A percentile compares a stretch with the other conserved stretches of the same genome.
phyloP scores from a whole-genome alignment of 2,329 filamentous ascomycete species.

The Penicillium sp. region DNA sequence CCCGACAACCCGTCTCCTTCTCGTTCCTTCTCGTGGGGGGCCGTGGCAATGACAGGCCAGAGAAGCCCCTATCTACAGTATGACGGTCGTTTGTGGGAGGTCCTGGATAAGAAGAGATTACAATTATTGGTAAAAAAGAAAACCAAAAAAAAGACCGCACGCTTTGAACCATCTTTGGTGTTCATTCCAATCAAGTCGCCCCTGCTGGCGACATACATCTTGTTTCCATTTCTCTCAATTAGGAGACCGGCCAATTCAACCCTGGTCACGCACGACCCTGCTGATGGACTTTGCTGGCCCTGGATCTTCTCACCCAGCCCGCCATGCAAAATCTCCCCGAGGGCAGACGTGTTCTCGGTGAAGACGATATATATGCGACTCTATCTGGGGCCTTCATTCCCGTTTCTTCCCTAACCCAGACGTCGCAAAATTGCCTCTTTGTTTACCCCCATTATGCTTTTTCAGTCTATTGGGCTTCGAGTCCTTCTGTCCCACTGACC shows the following conservation, averaged over 20 bases:
- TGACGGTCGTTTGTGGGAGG: not conserved
- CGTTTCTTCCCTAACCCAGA: conserved; percentile 4
- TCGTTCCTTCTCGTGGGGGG: not conserved
- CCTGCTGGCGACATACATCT: conserved; percentile 1
- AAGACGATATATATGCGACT: conserved; percentile 19
- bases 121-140: conserved; percentile 7
- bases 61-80: conserved; percentile 7
- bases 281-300: conserved; percentile 22
- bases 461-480: conserved; percentile 6
- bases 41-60: not conserved
- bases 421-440: conserved; percentile 4
- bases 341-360: conserved; percentile 6
- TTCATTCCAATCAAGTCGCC: not conserved
- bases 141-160: conserved; percentile 9
- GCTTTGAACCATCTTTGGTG: conserved; percentile 7
- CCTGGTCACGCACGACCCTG: conserved; percentile 25
- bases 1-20: not conserved
- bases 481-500: conserved; percentile 12
- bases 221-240: conserved; percentile 18
- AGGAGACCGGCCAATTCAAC: conserved; percentile 21
- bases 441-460: conserved; percentile 5
- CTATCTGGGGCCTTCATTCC: conserved; percentile 4
- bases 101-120: not conserved
- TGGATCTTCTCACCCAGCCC: conserved; percentile 8
- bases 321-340: conserved; percentile 17